phyloP scores from a whole-genome alignment of 768 basidiomycete species.

The Macrolepiota albuminosa region DNA sequence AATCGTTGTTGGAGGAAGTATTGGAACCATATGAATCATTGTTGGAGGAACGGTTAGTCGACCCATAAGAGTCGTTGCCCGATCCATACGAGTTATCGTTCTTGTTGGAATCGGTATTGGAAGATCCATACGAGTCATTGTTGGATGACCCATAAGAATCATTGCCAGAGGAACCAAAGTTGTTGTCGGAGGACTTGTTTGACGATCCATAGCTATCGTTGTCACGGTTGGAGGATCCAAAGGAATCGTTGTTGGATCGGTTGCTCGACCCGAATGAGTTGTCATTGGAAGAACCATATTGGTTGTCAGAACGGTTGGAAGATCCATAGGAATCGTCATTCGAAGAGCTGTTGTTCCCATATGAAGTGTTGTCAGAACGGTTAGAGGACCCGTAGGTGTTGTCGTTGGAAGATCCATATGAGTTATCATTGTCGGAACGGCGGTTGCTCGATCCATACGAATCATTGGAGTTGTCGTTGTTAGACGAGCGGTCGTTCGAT shows the following conservation, averaged over 20 bases:
- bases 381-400: conserved; percentile 18
- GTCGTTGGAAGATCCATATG: conserved; percentile 15
- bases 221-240: conserved; percentile 15
- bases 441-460: conserved; percentile 16
- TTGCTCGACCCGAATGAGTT: conserved; percentile 6
- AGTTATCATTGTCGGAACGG: conserved; percentile 8
- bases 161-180: conserved; percentile 20
- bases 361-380: conserved; percentile 16
- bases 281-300: too few species aligned
- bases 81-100: conserved; percentile 14
- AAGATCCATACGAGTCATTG: conserved; percentile 4
- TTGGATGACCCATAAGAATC: conserved; percentile 13
- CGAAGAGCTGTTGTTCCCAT: conserved; percentile 10
- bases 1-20: conserved; percentile 7
- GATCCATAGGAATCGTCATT: conserved; percentile 7
- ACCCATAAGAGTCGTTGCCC: background rate
- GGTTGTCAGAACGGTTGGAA: conserved; percentile 12
- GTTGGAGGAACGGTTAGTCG: conserved; percentile 5
- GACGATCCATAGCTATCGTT: conserved; percentile 24
- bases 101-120: conserved; percentile 15
- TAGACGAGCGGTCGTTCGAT: conserved; percentile 9
- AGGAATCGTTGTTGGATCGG: conserved; percentile 12
- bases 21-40: background rate
- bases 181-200: conserved; percentile 18
- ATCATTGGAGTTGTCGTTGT: conserved; percentile 21